Conservation (phyloP, 306 rosid genomes). For the Vigna reflexopilosa region DNA sequence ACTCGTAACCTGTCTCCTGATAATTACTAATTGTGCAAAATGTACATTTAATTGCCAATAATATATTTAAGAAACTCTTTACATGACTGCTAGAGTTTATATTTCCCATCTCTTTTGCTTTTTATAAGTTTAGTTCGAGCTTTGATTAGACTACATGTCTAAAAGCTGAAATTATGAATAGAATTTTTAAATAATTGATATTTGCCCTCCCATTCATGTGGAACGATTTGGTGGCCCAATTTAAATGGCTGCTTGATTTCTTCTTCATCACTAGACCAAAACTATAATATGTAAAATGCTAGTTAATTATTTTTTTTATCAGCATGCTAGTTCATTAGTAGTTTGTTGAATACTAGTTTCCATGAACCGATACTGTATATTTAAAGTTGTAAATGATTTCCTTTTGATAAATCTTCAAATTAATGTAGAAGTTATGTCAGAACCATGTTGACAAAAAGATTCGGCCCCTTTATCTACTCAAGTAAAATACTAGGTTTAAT, state of each 20-base stretch:
- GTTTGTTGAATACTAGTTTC: neutral
- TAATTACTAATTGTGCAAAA: neutral
- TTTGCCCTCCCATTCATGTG: neutral
- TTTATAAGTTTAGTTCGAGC: neutral
- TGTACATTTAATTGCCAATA: neutral
- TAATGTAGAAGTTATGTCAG: slow-evolving; percentile 4
- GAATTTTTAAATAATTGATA: neutral
- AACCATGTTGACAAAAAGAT: neutral
- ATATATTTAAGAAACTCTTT: neutral
- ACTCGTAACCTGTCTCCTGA: neutral
- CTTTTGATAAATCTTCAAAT: slow-evolving; percentile 10
- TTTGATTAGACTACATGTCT: slow-evolving; percentile 12
- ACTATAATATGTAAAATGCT: neutral
- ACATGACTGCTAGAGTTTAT: slow-evolving; percentile 2
- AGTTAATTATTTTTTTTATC: neutral
- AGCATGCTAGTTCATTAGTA: slow-evolving; percentile 4
- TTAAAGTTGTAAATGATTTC: neutral
- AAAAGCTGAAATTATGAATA: neutral
- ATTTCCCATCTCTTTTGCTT: neutral
- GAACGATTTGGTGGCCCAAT: slow-evolving; percentile 1
- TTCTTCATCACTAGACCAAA: slow-evolving; percentile 10
- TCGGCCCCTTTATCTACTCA: neutral
- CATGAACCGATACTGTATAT: neutral
- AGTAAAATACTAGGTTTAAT: neutral
- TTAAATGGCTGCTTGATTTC: neutral